Evolutionary conservation across 1,139 yeast genomes (phyloP).

Genomic region (Saccharomyces hybrid): DNA sequence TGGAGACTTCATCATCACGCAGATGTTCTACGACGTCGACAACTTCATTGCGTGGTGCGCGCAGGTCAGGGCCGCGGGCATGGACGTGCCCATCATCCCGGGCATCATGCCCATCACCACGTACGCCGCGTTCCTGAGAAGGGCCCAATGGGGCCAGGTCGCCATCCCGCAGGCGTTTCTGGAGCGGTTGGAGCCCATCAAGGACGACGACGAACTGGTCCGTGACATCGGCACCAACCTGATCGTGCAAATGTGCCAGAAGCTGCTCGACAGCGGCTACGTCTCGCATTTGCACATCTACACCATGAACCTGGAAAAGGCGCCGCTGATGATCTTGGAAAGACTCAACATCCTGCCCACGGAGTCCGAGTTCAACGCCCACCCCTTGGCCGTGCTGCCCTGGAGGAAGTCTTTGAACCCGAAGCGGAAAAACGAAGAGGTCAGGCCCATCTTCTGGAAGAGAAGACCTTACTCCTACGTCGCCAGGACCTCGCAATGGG

Average conservation of each 20-base stretch:
- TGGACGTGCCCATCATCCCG: conserved; percentile 82
- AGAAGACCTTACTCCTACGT: conserved; percentile 87
- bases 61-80: conserved; percentile 62
- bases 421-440: conserved; percentile 69
- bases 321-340: conserved; percentile 84
- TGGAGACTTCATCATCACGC: conserved; percentile 87
- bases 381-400: conserved; percentile 42
- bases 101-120: conserved; percentile 98
- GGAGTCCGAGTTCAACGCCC: conserved; percentile 16
- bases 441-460: conserved; percentile 95
- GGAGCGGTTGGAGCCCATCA: conserved; percentile 67
- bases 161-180: conserved; percentile 67
- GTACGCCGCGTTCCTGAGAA: conserved; percentile 81
- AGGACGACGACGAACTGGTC: conserved; percentile 83
- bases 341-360: conserved; percentile 48
- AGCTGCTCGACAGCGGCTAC: conserved; percentile 59
- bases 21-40: conserved; percentile 86
- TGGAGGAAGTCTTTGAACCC: conserved; percentile 90
- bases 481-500: conserved; percentile 88
- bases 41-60: conserved; percentile 77
- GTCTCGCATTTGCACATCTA: conserved; percentile 88
- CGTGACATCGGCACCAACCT: conserved; percentile 81
- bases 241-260: conserved; percentile 75
- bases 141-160: conserved; percentile 92
- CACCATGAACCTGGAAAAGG: conserved; percentile 90